A percentile compares a stretch with the other conserved stretches of the same genome.
Conservation (phyloP, 371 early-diverging fungal genomes). For the Coemansia sp. region DNA sequence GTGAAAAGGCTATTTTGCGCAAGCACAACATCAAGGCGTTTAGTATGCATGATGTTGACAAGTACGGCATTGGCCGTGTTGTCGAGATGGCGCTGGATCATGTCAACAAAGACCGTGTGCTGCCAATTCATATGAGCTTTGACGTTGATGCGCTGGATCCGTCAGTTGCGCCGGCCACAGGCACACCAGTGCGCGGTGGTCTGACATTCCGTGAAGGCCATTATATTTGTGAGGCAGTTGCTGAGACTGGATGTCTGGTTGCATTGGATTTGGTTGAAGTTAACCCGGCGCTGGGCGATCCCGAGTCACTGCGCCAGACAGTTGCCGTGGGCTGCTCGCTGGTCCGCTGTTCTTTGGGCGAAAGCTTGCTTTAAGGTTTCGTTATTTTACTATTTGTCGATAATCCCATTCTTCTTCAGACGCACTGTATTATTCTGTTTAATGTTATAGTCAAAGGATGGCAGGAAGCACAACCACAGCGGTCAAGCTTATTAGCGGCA, state of each 20-base stretch:
- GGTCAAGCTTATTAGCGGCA: conserved; percentile 62
- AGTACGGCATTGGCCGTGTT: conserved; percentile 91
- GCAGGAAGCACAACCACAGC: not conserved
- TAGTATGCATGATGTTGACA: conserved; percentile 95
- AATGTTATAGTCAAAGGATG: not conserved
- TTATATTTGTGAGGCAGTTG: conserved; percentile 87
- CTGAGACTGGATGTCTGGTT: conserved; percentile 86
- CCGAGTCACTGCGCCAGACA: conserved; percentile 73
- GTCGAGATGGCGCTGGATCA: conserved; percentile 92
- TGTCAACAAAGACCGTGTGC: conserved; percentile 75
- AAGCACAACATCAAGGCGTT: conserved; percentile 86
- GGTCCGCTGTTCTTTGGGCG: conserved; percentile 78
- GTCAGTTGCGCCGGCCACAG: conserved; percentile 90
- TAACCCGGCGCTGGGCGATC: conserved; percentile 85
- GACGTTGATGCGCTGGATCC: conserved; percentile 98
- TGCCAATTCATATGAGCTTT: conserved; percentile 89
- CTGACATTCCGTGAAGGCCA: conserved; percentile 89
- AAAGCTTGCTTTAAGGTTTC: conserved; percentile 59
- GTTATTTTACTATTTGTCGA: not conserved
- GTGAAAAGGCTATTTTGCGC: conserved; percentile 79
- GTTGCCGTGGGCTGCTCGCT: conserved; percentile 85
- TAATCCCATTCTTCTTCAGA: not conserved
- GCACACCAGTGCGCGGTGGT: conserved; percentile 96
- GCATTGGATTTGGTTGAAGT: conserved; percentile 95
- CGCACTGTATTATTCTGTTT: not conserved